Conservation (phyloP, 176 grass and related monocot species). For the Lolium perenne region DNA sequence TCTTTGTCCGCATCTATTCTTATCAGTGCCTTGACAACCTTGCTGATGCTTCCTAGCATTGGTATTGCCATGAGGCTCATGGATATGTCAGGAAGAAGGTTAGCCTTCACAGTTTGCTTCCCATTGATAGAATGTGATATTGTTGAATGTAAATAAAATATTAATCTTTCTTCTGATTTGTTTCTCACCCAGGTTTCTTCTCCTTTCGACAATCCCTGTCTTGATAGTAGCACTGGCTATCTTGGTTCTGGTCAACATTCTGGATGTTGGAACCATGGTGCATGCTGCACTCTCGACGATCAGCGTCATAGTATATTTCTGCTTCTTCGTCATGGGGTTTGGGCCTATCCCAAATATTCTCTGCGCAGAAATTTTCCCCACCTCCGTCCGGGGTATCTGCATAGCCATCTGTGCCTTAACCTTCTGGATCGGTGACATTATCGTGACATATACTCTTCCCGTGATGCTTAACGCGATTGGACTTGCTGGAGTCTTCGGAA, state of each 20-base stretch:
- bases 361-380: slow-evolving; percentile 95
- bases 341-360: slow-evolving; percentile 93
- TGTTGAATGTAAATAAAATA: neutral
- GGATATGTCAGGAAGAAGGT: slow-evolving; percentile 99
- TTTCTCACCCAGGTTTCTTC: slow-evolving; percentile 75
- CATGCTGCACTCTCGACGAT: slow-evolving; percentile 80
- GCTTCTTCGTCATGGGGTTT: slow-evolving; percentile 96
- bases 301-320: slow-evolving; percentile 89
- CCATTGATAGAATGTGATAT: slow-evolving; percentile 7
- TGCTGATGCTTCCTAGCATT: slow-evolving; percentile 97
- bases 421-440: slow-evolving; percentile 87
- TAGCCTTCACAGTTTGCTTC: slow-evolving; percentile 25
- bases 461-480: slow-evolving; percentile 79
- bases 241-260: slow-evolving; percentile 77
- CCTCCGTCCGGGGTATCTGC: slow-evolving; percentile 83
- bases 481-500: slow-evolving; percentile 86
- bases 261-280: slow-evolving; percentile 65
- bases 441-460: slow-evolving; percentile 89
- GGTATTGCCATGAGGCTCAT: slow-evolving; percentile 97
- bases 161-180: slow-evolving; percentile 24
- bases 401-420: slow-evolving; percentile 85
- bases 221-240: slow-evolving; percentile 70
- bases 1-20: slow-evolving; percentile 87
- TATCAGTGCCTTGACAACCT: slow-evolving; percentile 90
- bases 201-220: slow-evolving; percentile 85